phyloP scores from a whole-genome alignment of 306 rosid genomes.

The Fragaria vesca region DNA sequence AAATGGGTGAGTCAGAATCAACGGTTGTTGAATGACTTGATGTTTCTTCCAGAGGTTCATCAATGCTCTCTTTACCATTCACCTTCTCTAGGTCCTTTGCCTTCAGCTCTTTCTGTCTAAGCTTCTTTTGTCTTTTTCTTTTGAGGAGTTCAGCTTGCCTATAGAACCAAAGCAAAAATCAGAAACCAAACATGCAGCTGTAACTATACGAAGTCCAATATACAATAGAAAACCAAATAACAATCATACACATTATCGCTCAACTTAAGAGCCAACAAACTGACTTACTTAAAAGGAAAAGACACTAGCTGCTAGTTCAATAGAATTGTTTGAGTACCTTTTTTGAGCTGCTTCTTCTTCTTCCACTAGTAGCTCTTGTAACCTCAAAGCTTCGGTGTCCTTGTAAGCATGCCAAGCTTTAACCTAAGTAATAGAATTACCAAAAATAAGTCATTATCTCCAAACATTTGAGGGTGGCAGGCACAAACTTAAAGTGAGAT shows the following conservation, averaged over 20 bases:
- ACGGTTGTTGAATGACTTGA: slow-evolving; percentile 34
- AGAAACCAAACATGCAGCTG: slow-evolving; percentile 21
- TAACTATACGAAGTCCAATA: not conserved
- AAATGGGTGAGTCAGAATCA: slow-evolving; percentile 35
- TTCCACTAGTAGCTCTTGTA: slow-evolving; percentile 77
- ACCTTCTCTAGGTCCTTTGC: slow-evolving; percentile 54
- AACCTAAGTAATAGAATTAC: slow-evolving; percentile 41
- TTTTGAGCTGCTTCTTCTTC: slow-evolving; percentile 89
- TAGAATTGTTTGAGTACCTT: slow-evolving; percentile 45
- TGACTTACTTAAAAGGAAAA: not conserved
- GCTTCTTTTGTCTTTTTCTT: slow-evolving; percentile 75
- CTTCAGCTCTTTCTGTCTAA: slow-evolving; percentile 73
- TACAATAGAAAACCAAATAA: not conserved
- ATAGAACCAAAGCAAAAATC: slow-evolving; percentile 21
- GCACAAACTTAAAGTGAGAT: not conserved
- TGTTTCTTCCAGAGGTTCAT: slow-evolving; percentile 39
- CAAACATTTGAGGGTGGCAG: not conserved
- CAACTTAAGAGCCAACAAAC: not conserved
- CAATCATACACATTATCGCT: not conserved
- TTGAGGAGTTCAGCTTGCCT: slow-evolving; percentile 74
- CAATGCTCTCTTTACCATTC: slow-evolving; percentile 34
- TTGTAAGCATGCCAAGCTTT: slow-evolving; percentile 79
- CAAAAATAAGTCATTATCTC: not conserved
- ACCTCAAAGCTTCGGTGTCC: slow-evolving; percentile 83
- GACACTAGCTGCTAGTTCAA: not conserved